A percentile compares a stretch with the other conserved stretches of the same genome.
Evolutionary conservation across 2,329 filamentous ascomycete species (phyloP).

Genomic region (Colletotrichum abscissum): DNA sequence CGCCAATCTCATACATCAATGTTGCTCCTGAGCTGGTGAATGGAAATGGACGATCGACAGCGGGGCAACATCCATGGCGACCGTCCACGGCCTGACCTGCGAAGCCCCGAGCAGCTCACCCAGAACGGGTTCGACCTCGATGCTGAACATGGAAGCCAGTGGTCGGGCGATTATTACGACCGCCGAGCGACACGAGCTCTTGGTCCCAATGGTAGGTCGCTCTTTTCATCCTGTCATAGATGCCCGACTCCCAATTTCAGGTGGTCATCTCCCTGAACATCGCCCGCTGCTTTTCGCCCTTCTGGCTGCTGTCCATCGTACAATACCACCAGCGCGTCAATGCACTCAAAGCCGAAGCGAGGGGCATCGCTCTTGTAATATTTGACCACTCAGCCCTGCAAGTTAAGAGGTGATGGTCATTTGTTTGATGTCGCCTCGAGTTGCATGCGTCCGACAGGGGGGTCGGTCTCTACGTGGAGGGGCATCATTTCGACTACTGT

Average conservation of each 20-base stretch:
- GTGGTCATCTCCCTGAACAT: not conserved
- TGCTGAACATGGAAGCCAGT: constrained; percentile 4
- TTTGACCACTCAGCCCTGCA: not conserved
- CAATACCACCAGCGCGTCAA: too few relatives aligned
- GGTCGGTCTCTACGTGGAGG: not conserved
- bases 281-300: not conserved
- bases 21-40: not conserved
- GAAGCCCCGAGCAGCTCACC: constrained; percentile 16
- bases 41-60: constrained; percentile 20
- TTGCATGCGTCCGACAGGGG: not conserved
- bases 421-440: not conserved
- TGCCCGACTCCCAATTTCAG: not conserved
- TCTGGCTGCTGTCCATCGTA: not conserved
- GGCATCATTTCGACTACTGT: not conserved
- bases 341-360: too few relatives aligned
- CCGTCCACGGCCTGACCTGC: constrained; percentile 12
- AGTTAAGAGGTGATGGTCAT: not conserved
- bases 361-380: too few relatives aligned
- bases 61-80: constrained; percentile 5
- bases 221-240: not conserved
- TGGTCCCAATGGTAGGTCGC: constrained; percentile 29
- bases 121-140: constrained; percentile 13
- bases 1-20: not conserved
- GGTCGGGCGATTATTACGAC: constrained; percentile 33
- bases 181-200: constrained; percentile 28